Evolutionary conservation across 2,329 filamentous ascomycete genomes (phyloP).

Genomic region (Colletotrichum camelliae): DNA sequence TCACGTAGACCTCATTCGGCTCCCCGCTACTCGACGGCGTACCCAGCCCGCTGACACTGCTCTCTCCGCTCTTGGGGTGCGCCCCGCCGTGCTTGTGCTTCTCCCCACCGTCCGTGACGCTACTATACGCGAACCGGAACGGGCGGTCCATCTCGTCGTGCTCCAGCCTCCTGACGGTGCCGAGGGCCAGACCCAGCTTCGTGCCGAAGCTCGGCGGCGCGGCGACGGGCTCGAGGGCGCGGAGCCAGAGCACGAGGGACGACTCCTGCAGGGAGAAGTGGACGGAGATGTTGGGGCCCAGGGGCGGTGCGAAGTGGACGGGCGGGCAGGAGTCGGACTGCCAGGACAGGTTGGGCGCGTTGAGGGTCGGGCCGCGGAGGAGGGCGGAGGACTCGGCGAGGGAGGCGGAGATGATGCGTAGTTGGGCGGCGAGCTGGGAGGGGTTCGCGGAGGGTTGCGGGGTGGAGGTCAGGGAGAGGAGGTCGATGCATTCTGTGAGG

Average conservation of each 20-base stretch:
- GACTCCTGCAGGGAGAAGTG: conserved; percentile 74
- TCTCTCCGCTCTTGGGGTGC: not conserved
- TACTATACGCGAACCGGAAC: conserved; percentile 64
- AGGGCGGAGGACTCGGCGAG: conserved; percentile 56
- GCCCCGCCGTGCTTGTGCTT: conserved; percentile 16
- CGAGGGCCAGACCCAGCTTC: conserved; percentile 74
- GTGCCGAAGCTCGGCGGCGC: conserved; percentile 65
- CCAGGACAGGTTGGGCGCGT: conserved; percentile 47
- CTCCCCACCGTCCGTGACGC: conserved; percentile 26
- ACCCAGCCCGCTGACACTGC: conserved; percentile 1
- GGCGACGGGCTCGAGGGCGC: conserved; percentile 72
- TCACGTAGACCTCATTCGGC: conserved; percentile 74
- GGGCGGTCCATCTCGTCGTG: conserved; percentile 83
- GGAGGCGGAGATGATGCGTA: conserved; percentile 60
- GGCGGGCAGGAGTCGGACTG: conserved; percentile 47
- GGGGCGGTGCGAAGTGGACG: conserved; percentile 46
- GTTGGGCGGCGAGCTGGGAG: conserved; percentile 60
- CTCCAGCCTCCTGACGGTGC: conserved; percentile 66
- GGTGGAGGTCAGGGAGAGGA: conserved; percentile 68
- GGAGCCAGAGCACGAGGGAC: conserved; percentile 71
- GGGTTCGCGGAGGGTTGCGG: conserved; percentile 61
- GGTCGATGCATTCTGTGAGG: conserved; percentile 82
- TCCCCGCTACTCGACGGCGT: conserved; percentile 23
- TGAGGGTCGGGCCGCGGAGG: conserved; percentile 58
- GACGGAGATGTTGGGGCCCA: conserved; percentile 73